Base-by-base conservation (phyloP, 2,329 filamentous ascomycete genomes). In the Teratosphaeria destructans region DNA sequence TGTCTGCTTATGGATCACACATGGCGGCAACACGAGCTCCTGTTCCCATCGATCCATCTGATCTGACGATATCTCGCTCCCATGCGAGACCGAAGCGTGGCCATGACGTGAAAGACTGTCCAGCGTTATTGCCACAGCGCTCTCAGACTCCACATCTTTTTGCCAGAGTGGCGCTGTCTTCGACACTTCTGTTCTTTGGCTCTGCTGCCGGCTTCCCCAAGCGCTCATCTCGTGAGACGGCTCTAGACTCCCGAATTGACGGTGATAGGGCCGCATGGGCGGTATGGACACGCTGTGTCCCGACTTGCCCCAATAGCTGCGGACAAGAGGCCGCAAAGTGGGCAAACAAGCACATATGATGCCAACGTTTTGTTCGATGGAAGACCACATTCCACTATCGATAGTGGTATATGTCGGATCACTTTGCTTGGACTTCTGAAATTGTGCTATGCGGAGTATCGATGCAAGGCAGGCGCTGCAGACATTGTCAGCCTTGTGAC, bases 321-420 rank as follows among this genome's bases (percentile, higher is more conserved):
- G 43, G 16, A 78, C 60, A 8, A 78, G 66, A 6, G 74, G 75
- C 57, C 76, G 77, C 62, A 78, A 70, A 1, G 76, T 74, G 1
- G 77, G 66, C 23, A 78, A 61, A 1, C 73, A 78, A 7, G 76
- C 75, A 63, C 75, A 78, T 5, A 75, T 72, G 62, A 78, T 77
- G 34, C 75, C 74, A 1, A 76, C 68, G 56, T 78, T 78, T 55
- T 73, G 68, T 65, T 79, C 76, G 52, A 75, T 66, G 1, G 70
- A 69, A 1, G 73, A 75, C 71, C 75, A 78, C 14, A 74, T 70
- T 5, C 76, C 43, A n/a, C 43, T 49, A 23, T 49, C 43, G 6
- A 49, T n/a, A 49, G 19, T 19, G 10, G 16, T 23, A n/a, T 19
- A 49, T 10, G 43, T 49, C 16, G 43, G 43, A 23, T 49, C 43